These are phyloP conservation scores for Saccharomycopsis fibuligera DNA, from an alignment of 805 yeast genomes.

Conservation along the genomic window DNA sequence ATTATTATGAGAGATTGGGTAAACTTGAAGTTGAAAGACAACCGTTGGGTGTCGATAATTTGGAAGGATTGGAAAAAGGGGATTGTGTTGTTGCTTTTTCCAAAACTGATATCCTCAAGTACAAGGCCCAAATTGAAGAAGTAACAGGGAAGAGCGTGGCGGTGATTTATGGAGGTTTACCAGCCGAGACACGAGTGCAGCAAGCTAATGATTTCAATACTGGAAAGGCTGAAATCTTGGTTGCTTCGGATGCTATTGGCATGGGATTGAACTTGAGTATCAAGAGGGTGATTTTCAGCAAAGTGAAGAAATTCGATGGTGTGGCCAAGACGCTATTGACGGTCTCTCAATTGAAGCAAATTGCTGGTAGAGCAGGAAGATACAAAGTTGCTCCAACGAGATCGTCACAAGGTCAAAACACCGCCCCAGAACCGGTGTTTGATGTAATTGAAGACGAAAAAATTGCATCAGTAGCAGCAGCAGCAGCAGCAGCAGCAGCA, in stretches of 20 bases:
- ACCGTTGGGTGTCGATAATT: conserved; percentile 27
- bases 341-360: conserved; percentile 74
- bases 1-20: conserved; percentile 70
- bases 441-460: conserved; percentile 4
- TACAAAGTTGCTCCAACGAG: conserved; percentile 38
- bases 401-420: not conserved
- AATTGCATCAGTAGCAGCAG: not conserved
- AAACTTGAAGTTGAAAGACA: conserved; percentile 48
- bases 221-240: conserved; percentile 75
- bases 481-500: not conserved
- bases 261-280: conserved; percentile 93
- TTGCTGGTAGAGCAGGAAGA: conserved; percentile 95
- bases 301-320: conserved; percentile 69
- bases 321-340: conserved; percentile 39
- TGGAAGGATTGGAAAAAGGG: conserved; percentile 48
- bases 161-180: conserved; percentile 90
- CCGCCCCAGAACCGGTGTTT: not conserved
- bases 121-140: conserved; percentile 64
- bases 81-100: conserved; percentile 90
- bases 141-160: conserved; percentile 65
- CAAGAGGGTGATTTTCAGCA: conserved; percentile 69
- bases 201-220: conserved; percentile 76
- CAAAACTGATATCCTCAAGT: conserved; percentile 60
- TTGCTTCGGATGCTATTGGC: conserved; percentile 96
- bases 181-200: conserved; percentile 86